These are phyloP conservation scores for Hypoxylon sp. DNA, from an alignment of 2,329 filamentous ascomycete species.

Conservation along the genomic window DNA sequence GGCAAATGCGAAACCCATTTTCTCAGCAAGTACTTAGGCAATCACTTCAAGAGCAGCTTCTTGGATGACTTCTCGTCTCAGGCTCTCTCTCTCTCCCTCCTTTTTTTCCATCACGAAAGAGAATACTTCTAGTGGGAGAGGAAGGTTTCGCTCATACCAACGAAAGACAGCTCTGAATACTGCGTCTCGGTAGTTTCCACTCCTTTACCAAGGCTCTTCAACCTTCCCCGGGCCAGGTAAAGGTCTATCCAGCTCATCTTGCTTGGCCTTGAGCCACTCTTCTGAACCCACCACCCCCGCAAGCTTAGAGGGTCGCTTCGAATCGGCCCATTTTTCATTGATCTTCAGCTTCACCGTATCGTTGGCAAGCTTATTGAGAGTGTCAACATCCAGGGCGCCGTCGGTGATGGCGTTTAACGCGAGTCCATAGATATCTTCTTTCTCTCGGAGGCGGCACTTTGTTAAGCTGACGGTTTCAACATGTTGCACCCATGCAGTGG, in stretches of 20 bases:
- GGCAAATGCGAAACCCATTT: neutral
- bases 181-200: neutral
- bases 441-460: conserved; percentile 40
- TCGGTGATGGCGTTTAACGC: conserved; percentile 41
- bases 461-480: conserved; percentile 61
- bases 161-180: neutral
- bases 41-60: neutral
- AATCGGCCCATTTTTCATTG: conserved; percentile 31
- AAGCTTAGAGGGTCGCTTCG: conserved; percentile 23
- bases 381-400: conserved; percentile 44
- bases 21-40: neutral
- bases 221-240: neutral
- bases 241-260: conserved; percentile 2
- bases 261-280: conserved; percentile 19
- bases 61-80: neutral
- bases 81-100: neutral
- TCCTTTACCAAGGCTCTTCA: neutral
- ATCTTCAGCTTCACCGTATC: conserved; percentile 35
- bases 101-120: neutral
- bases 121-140: neutral
- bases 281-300: conserved; percentile 8
- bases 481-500: conserved; percentile 64
- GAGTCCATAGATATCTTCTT: conserved; percentile 26
- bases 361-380: conserved; percentile 13
- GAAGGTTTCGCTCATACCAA: neutral